Percentiles rank a stretch among this genome's conserved stretches.
These are phyloP conservation scores for Lactarius tabidus DNA, from an alignment of 768 basidiomycete genomes.

Conservation along the genomic window DNA sequence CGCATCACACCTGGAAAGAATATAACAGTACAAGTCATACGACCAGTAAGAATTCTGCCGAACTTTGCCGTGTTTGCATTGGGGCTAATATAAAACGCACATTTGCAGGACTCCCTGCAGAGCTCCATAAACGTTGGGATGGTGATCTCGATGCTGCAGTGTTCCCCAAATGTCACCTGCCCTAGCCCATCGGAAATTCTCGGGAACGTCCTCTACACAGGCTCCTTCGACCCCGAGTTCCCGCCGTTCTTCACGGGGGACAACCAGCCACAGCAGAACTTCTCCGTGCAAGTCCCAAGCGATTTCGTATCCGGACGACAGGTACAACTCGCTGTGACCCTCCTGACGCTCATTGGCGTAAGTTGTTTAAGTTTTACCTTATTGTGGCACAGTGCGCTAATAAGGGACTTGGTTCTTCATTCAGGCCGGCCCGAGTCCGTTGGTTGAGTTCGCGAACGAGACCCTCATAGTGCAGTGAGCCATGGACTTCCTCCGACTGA, in stretches of 20 bases:
- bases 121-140: constrained; percentile 35
- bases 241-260: constrained; percentile 8
- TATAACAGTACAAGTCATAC: constrained; percentile 35
- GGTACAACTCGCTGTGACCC: constrained; percentile 12
- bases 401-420: too few species aligned
- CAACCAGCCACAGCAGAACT: constrained; percentile 31
- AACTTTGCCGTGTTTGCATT: neutral
- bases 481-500: too few species aligned
- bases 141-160: constrained; percentile 33
- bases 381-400: too few species aligned
- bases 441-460: too few species aligned
- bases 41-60: constrained; percentile 28
- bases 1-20: constrained; percentile 29
- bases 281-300: constrained; percentile 29
- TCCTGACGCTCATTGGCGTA: constrained; percentile 19
- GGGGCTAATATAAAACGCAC: neutral
- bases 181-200: constrained; percentile 25
- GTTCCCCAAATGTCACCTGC: constrained; percentile 26
- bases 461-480: too few species aligned
- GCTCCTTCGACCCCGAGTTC: constrained; percentile 31
- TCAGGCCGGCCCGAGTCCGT: too few species aligned
- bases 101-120: constrained; percentile 32
- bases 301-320: neutral
- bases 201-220: constrained; percentile 33
- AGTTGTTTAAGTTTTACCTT: too few species aligned